Percentiles rank a stretch among this genome's conserved stretches.
Conservation (phyloP, 2,329 filamentous ascomycete species). For the Endothia cerciana region DNA sequence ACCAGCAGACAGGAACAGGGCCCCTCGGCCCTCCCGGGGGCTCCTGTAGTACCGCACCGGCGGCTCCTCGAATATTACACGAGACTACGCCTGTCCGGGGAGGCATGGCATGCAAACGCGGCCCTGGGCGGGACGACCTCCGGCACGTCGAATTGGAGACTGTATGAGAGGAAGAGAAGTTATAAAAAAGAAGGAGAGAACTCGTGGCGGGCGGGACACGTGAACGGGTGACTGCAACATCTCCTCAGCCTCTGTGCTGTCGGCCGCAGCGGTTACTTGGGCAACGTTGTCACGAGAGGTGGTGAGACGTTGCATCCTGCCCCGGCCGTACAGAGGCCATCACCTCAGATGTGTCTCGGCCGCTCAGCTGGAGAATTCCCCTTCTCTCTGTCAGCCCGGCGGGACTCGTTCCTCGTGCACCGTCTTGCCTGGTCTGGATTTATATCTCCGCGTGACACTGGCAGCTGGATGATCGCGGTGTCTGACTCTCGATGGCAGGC, state of each 20-base stretch:
- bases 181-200: too few species aligned
- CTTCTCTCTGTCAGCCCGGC: background rate
- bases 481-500: background rate
- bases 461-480: background rate
- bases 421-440: background rate
- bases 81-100: background rate
- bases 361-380: background rate
- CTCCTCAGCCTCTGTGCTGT: background rate
- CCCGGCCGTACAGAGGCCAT: background rate
- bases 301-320: background rate
- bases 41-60: constrained; percentile 3
- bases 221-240: background rate
- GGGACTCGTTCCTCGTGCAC: background rate
- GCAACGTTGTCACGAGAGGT: background rate
- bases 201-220: background rate
- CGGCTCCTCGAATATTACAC: background rate
- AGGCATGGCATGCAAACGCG: background rate
- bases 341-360: background rate
- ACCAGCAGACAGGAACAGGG: background rate
- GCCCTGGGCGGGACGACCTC: background rate
- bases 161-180: background rate
- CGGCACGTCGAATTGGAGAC: background rate
- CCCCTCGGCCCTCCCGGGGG: background rate
- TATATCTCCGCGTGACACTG: background rate
- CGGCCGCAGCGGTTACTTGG: background rate